These are phyloP conservation scores for Rhynchospora breviuscula DNA, from an alignment of 176 grass and related monocot genomes.

Conservation along the genomic window DNA sequence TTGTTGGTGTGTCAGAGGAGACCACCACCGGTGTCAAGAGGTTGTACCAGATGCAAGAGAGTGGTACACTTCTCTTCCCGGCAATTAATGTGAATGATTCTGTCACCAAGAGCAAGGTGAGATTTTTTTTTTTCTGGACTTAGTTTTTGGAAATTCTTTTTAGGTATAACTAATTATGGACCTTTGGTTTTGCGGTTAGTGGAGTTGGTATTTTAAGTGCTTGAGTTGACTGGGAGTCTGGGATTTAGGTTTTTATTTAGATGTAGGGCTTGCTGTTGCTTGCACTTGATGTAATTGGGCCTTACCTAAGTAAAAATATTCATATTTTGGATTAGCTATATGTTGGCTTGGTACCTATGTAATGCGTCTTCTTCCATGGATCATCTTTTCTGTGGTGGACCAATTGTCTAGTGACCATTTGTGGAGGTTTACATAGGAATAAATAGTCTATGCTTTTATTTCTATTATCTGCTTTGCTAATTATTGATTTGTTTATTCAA, in stretches of 20 bases:
- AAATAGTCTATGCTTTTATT: background rate
- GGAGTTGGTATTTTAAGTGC: background rate
- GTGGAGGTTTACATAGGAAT: background rate
- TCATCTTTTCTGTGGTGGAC: background rate
- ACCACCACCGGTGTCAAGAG: conserved; percentile 89
- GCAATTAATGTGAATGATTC: conserved; percentile 96
- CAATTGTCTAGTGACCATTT: background rate
- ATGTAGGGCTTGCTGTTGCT: conserved; percentile 24
- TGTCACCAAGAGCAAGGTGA: conserved; percentile 98
- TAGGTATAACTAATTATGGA: background rate
- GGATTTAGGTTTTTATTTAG: conserved; percentile 11
- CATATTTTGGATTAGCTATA: background rate
- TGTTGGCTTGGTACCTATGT: background rate
- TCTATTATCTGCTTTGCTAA: background rate
- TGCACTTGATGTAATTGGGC: background rate
- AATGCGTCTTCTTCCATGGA: background rate
- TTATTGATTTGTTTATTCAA: background rate
- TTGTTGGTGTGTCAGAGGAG: conserved; percentile 93
- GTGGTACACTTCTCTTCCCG: conserved; percentile 69
- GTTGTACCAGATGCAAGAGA: conserved; percentile 87
- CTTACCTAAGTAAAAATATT: conserved; percentile 13
- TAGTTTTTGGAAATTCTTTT: conserved; percentile 2
- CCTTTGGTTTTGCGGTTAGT: background rate
- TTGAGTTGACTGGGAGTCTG: background rate
- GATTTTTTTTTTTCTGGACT: background rate